Evolutionary conservation across 2,329 filamentous ascomycete genomes (phyloP).

Genomic region (Ophiostoma angusticollis): DNA sequence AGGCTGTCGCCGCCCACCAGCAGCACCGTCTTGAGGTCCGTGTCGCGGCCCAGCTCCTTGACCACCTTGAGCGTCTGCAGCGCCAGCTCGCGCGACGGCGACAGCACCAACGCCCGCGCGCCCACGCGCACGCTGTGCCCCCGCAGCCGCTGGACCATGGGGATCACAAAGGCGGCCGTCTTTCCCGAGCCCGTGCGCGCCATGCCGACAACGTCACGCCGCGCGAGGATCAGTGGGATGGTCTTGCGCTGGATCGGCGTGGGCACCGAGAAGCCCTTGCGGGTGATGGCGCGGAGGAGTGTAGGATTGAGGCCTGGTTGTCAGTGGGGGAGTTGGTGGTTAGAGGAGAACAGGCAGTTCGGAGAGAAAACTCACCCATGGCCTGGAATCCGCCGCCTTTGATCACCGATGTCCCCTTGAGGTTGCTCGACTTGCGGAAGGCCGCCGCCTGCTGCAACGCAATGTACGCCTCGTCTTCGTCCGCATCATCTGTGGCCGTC

Average conservation of each 20-base stretch:
- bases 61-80: conserved; percentile 93
- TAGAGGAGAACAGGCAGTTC: background rate
- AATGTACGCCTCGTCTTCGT: conserved; percentile 80
- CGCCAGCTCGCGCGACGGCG: conserved; percentile 85
- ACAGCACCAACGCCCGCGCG: conserved; percentile 74
- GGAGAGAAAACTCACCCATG: conserved; percentile 48
- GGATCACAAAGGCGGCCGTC: conserved; percentile 94
- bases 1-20: conserved; percentile 90
- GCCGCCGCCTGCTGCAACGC: conserved; percentile 74
- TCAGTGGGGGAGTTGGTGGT: background rate
- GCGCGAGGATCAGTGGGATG: conserved; percentile 79
- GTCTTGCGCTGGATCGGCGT: conserved; percentile 97
- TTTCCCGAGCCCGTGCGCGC: conserved; percentile 97
- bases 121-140: conserved; percentile 79
- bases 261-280: conserved; percentile 91
- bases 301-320: conserved; percentile 57
- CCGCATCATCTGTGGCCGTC: conserved; percentile 38
- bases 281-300: conserved; percentile 77
- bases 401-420: conserved; percentile 77
- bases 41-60: conserved; percentile 82
- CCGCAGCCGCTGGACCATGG: conserved; percentile 91
- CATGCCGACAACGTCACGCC: conserved; percentile 97
- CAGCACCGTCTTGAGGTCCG: conserved; percentile 79
- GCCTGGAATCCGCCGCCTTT: conserved; percentile 95
- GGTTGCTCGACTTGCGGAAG: conserved; percentile 70